Percentiles rank a stretch among this genome's conserved stretches.
phyloP scores from a whole-genome alignment of 805 yeast species.

The Vanderwaltozyma verrucispora region DNA sequence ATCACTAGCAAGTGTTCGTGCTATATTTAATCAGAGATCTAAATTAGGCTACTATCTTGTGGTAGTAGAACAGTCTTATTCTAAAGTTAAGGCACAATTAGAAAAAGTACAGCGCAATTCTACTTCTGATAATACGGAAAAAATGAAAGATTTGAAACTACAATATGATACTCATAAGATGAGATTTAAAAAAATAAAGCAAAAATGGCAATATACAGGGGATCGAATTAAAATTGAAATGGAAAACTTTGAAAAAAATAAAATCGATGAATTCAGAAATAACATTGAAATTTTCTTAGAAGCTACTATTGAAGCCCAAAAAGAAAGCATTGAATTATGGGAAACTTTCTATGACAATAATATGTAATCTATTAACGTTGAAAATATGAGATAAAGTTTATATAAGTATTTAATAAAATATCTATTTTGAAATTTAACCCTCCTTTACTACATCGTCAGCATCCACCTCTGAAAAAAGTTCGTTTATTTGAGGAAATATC shows the following conservation, averaged over 20 bases:
- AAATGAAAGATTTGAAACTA: conserved; percentile 42
- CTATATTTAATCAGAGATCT: conserved; percentile 62
- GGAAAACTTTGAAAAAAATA: conserved; percentile 56
- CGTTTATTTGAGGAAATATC: conserved; percentile 21
- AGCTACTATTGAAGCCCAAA: conserved; percentile 83
- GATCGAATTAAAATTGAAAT: conserved; percentile 59
- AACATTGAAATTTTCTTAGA: conserved; percentile 86
- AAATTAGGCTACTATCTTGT: conserved; percentile 39
- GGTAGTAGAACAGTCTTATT: conserved; percentile 35
- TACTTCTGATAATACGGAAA: conserved; percentile 50
- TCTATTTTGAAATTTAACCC: too few relatives aligned
- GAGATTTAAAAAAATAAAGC: conserved; percentile 42
- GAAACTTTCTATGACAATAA: conserved; percentile 70
- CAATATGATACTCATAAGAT: conserved; percentile 50
- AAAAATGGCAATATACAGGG: conserved; percentile 51
- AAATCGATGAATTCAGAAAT: conserved; percentile 74
- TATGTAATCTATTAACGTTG: conserved; percentile 14
- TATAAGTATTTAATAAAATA: too few relatives aligned
- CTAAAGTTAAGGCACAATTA: conserved; percentile 2
- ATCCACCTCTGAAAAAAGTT: conserved; percentile 26
- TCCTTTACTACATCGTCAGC: conserved; percentile 13
- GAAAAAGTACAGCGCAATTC: not conserved
- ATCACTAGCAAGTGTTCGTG: conserved; percentile 61
- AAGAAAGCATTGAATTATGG: conserved; percentile 83
- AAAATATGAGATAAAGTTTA: too few relatives aligned